Conservation (phyloP, 73 alveolate species). For the Stentor roeselii region DNA sequence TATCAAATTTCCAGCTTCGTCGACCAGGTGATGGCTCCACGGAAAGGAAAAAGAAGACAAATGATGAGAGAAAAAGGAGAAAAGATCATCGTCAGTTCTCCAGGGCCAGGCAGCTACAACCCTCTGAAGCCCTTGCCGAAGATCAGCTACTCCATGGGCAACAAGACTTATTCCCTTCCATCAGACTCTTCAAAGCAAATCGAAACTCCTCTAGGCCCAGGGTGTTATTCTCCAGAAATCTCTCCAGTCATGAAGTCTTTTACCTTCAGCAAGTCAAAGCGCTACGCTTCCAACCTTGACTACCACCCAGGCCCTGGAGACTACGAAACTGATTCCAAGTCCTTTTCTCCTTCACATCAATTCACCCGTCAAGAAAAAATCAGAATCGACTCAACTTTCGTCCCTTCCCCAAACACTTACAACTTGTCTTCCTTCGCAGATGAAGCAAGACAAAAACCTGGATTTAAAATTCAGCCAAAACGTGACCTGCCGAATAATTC, state of each 20-base stretch:
- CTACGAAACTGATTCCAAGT: not conserved
- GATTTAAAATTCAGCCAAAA: not conserved
- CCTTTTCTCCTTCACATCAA: not conserved
- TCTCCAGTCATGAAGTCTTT: not conserved
- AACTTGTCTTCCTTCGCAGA: not conserved
- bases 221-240: not conserved
- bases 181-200: not conserved
- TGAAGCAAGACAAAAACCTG: not conserved
- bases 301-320: constrained; percentile 9
- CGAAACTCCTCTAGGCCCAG: not conserved
- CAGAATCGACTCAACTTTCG: not conserved
- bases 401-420: constrained; percentile 5
- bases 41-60: not conserved
- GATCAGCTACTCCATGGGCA: not conserved
- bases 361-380: not conserved
- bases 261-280: not conserved
- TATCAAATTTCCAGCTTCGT: not conserved
- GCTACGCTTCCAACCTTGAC: not conserved
- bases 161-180: not conserved
- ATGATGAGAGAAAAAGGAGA: not conserved
- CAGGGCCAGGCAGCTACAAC: constrained; percentile 19
- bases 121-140: not conserved
- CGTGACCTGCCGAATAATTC: not conserved
- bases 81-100: not conserved
- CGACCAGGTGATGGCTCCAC: not conserved